Evolutionary conservation across 2,329 filamentous ascomycete species (phyloP).

Genomic region (Aspergillus awamori): DNA sequence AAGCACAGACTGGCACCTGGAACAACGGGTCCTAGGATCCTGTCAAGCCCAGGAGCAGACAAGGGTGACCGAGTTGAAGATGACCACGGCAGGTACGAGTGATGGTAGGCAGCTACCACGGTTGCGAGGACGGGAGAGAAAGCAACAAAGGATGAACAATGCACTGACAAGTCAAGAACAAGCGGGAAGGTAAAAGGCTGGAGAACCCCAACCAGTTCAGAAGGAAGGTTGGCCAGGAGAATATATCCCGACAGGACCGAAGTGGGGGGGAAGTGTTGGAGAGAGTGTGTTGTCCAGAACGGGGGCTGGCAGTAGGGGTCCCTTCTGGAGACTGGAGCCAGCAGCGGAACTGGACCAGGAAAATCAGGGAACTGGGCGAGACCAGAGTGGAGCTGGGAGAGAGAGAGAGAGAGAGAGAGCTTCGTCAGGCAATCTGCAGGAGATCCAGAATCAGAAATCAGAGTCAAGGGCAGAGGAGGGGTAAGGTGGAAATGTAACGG

Average conservation of each 20-base stretch:
- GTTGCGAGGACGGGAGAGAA: neutral
- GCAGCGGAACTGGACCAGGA: neutral
- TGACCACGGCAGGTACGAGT: slow-evolving; percentile 1
- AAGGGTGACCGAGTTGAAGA: neutral
- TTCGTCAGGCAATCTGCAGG: neutral
- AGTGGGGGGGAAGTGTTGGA: neutral
- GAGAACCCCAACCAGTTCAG: neutral
- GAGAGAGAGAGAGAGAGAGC: neutral
- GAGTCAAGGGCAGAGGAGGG: neutral
- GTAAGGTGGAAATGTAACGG: neutral
- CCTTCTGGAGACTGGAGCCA: neutral
- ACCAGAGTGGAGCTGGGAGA: neutral
- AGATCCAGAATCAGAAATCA: neutral
- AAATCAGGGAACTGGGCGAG: neutral
- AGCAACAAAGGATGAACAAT: slow-evolving; percentile 3
- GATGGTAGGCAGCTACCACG: neutral
- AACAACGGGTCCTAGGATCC: neutral
- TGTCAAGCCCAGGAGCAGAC: neutral
- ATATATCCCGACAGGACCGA: neutral
- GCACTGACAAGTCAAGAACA: neutral
- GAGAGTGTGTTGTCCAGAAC: neutral
- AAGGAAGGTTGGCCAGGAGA: neutral
- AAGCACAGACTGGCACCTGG: neutral
- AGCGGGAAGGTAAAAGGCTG: neutral
- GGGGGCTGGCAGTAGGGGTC: neutral